phyloP scores from a whole-genome alignment of 2,329 filamentous ascomycete species.

The Pseudonectria foliicola region DNA sequence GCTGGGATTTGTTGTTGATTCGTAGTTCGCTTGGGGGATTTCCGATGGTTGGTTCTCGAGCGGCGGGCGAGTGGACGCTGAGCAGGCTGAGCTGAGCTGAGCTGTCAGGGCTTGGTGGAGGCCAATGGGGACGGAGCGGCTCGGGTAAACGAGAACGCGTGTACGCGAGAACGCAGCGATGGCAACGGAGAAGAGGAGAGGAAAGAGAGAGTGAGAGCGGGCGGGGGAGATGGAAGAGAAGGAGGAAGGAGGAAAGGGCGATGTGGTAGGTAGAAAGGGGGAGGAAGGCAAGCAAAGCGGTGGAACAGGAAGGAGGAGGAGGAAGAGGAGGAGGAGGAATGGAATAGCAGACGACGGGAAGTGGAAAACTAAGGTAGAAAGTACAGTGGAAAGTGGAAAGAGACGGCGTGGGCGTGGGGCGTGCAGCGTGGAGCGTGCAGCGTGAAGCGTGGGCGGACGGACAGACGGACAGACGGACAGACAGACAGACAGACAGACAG shows the following conservation, averaged over 20 bases:
- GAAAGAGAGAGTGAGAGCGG: slow-evolving; percentile 17
- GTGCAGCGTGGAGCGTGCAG: too few relatives aligned
- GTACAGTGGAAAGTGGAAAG: slow-evolving; percentile 7
- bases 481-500: too few relatives aligned
- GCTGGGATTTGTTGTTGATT: slow-evolving; percentile 13
- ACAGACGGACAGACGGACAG: too few relatives aligned
- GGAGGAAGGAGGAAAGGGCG: slow-evolving; percentile 25
- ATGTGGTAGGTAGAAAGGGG: slow-evolving; percentile 23
- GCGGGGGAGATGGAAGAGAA: slow-evolving; percentile 24
- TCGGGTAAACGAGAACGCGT: slow-evolving; percentile 17
- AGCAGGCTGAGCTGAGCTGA: slow-evolving; percentile 4
- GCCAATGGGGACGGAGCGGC: slow-evolving; percentile 12
- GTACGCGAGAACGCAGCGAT: slow-evolving; percentile 17
- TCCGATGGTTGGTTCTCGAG: slow-evolving; percentile 12
- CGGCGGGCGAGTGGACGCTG: slow-evolving; percentile 9
- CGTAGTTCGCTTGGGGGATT: slow-evolving; percentile 6
- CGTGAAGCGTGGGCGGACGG: too few relatives aligned
- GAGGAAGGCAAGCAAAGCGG: slow-evolving; percentile 26
- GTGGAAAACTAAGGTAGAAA: slow-evolving; percentile 22
- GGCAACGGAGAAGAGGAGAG: slow-evolving; percentile 17
- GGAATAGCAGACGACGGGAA: slow-evolving; percentile 24
- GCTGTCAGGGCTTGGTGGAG: slow-evolving; percentile 4
- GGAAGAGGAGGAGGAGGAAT: slow-evolving; percentile 25
- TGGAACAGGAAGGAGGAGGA: slow-evolving; percentile 25
- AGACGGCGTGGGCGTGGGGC: slow-evolving; percentile 9